phyloP scores from a whole-genome alignment of 148 eudicot genomes.

The Persicaria tinctoria region DNA sequence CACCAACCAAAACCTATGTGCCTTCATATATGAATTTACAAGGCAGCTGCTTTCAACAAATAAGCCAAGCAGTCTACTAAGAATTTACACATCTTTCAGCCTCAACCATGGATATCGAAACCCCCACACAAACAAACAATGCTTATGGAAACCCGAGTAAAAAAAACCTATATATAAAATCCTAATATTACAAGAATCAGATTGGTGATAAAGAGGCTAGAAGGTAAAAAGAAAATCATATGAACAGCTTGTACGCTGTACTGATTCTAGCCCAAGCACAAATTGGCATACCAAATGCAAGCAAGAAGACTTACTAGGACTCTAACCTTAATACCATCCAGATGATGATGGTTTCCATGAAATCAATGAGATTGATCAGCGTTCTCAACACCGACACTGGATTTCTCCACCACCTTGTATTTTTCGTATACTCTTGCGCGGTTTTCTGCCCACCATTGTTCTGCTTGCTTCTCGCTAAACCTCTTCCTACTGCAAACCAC shows the following conservation, averaged over 20 bases:
- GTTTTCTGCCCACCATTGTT: slow-evolving; percentile 96
- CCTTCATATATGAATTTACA: slow-evolving; percentile 17
- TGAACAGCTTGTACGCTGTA: neutral
- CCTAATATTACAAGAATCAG: slow-evolving; percentile 17
- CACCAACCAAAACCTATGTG: slow-evolving; percentile 10
- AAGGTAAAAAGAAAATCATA: slow-evolving; percentile 18
- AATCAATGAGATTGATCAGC: slow-evolving; percentile 48
- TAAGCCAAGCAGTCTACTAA: slow-evolving; percentile 32
- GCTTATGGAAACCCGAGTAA: slow-evolving; percentile 8
- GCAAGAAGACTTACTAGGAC: slow-evolving; percentile 1
- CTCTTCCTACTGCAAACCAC: slow-evolving; percentile 75
- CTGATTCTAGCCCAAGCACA: slow-evolving; percentile 1
- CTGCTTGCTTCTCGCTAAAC: slow-evolving; percentile 95
- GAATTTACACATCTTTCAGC: slow-evolving; percentile 57
- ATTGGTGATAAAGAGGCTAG: slow-evolving; percentile 8
- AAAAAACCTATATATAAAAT: slow-evolving; percentile 21
- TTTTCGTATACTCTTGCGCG: slow-evolving; percentile 78
- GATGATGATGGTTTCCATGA: slow-evolving; percentile 15
- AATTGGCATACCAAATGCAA: slow-evolving; percentile 1
- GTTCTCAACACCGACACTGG: slow-evolving; percentile 67
- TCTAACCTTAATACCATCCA: slow-evolving; percentile 15
- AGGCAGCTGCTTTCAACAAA: slow-evolving; percentile 15
- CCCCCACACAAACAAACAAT: slow-evolving; percentile 22
- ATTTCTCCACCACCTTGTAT: slow-evolving; percentile 83
- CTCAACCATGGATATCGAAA: slow-evolving; percentile 19